Percentiles rank a stretch among this genome's conserved stretches.
phyloP scores from a whole-genome alignment of 2,329 filamentous ascomycete species.

The Geosmithia flava region DNA sequence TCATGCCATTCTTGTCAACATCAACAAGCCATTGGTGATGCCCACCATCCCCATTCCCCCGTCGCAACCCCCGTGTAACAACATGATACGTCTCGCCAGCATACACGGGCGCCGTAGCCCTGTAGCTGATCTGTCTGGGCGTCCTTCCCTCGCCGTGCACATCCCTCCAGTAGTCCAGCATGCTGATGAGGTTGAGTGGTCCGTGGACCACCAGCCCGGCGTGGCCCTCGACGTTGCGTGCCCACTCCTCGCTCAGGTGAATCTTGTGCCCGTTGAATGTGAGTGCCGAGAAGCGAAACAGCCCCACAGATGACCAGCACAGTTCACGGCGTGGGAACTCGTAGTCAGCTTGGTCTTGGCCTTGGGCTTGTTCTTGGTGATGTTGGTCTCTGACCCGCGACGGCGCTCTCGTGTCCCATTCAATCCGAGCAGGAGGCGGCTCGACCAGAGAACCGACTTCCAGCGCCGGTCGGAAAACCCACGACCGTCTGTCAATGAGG shows the following conservation, averaged over 20 bases:
- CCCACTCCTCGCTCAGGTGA: slow-evolving; percentile 63
- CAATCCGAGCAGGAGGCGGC: slow-evolving; percentile 8
- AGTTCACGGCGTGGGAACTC: slow-evolving; percentile 13
- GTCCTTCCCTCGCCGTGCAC: slow-evolving; percentile 18
- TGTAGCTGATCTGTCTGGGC: slow-evolving; percentile 41
- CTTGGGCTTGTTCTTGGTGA: no score
- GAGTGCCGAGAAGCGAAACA: slow-evolving; percentile 75
- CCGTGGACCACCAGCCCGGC: slow-evolving; percentile 66
- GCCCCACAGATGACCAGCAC: slow-evolving; percentile 31
- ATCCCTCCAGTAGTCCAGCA: slow-evolving; percentile 57
- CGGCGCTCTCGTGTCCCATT: slow-evolving; percentile 7
- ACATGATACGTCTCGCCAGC: slow-evolving; percentile 52
- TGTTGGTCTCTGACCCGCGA: slow-evolving; percentile 7
- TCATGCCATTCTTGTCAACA: slow-evolving; percentile 26
- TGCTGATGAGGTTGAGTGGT: slow-evolving; percentile 60
- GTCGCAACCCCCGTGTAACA: slow-evolving; percentile 33
- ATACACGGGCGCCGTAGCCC: slow-evolving; percentile 58
- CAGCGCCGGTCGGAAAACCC: slow-evolving; percentile 29
- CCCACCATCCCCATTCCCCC: slow-evolving; percentile 11
- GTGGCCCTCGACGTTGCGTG: slow-evolving; percentile 54
- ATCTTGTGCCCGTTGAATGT: slow-evolving; percentile 83
- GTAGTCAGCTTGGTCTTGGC: background rate
- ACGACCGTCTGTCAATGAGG: slow-evolving; percentile 41
- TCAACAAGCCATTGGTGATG: slow-evolving; percentile 26
- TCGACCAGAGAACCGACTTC: slow-evolving; percentile 6